Evolutionary conservation across 1,284 basidiomycete genomes (phyloP).

Genomic region (Grifola frondosa): DNA sequence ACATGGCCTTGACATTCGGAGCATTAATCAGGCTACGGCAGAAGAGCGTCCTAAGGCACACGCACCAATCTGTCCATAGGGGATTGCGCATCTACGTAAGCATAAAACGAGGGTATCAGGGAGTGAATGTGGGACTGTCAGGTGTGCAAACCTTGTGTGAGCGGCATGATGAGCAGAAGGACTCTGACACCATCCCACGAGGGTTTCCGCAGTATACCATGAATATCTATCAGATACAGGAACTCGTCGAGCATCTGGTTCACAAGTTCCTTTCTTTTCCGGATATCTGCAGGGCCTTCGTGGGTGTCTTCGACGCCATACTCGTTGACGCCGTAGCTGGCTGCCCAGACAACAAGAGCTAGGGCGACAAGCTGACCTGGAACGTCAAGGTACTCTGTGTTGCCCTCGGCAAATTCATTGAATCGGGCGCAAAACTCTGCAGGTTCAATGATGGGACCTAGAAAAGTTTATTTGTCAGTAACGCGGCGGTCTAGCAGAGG

Average conservation of each 20-base stretch:
- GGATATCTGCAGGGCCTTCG: constrained; percentile 34
- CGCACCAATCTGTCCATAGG: constrained; percentile 53
- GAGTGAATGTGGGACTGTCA: constrained; percentile 6
- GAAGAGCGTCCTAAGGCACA: constrained; percentile 5
- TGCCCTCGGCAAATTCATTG: constrained; percentile 57
- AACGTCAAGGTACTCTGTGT: constrained; percentile 49
- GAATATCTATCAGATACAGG: constrained; percentile 74
- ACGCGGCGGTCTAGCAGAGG: constrained; percentile 33
- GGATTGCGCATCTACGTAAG: constrained; percentile 41
- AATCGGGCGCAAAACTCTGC: constrained; percentile 74
- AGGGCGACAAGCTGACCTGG: constrained; percentile 67
- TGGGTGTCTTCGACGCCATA: constrained; percentile 51
- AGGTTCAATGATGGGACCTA: constrained; percentile 73
- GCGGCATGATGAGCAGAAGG: constrained; percentile 73
- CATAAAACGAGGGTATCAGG: constrained; percentile 3
- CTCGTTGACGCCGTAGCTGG: constrained; percentile 83
- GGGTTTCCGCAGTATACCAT: constrained; percentile 76
- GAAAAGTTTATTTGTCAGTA: constrained; percentile 32
- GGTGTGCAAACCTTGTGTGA: constrained; percentile 68
- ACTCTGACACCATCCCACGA: constrained; percentile 84
- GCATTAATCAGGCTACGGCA: neutral
- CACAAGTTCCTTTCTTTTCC: constrained; percentile 41
- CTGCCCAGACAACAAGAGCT: constrained; percentile 80
- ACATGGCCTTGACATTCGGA: constrained; percentile 42
- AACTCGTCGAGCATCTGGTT: constrained; percentile 70